phyloP scores from a whole-genome alignment of 495 filamentous ascomycete species.

The Aspergillus taichungensis region DNA sequence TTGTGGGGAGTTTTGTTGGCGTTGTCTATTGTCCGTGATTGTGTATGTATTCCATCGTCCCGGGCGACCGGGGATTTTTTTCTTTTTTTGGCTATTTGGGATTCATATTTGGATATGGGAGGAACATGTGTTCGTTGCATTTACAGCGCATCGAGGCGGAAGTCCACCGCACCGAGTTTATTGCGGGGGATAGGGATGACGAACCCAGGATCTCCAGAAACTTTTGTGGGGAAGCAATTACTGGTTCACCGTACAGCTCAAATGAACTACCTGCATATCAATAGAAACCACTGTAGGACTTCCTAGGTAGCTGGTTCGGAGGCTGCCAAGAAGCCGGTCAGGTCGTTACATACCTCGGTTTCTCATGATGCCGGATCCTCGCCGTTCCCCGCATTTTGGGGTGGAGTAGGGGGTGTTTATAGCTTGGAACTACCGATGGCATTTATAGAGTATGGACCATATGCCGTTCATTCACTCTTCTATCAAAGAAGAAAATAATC shows the following conservation, averaged over 20 bases:
- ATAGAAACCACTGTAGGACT: too few species aligned
- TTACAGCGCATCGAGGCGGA: slow-evolving; percentile 13
- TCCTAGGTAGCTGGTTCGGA: too few species aligned
- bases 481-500: too few species aligned
- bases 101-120: slow-evolving; percentile 4
- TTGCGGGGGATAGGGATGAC: background rate
- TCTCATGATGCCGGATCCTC: slow-evolving; percentile 2
- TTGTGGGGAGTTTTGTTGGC: slow-evolving; percentile 6
- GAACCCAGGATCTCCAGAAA: background rate
- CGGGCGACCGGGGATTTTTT: too few species aligned
- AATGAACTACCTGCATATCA: too few species aligned
- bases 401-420: background rate
- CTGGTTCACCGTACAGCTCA: too few species aligned
- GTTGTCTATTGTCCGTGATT: background rate
- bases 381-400: slow-evolving; percentile 2
- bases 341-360: slow-evolving; percentile 4
- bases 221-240: background rate
- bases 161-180: slow-evolving; percentile 2
- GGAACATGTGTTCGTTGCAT: slow-evolving; percentile 12
- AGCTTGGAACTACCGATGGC: too few species aligned
- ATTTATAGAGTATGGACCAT: too few species aligned
- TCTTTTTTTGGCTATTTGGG: background rate
- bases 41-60: too few species aligned
- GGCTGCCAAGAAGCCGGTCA: too few species aligned
- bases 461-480: too few species aligned